phyloP scores from a whole-genome alignment of 1,284 basidiomycete genomes.

The Trametes pubescens region DNA sequence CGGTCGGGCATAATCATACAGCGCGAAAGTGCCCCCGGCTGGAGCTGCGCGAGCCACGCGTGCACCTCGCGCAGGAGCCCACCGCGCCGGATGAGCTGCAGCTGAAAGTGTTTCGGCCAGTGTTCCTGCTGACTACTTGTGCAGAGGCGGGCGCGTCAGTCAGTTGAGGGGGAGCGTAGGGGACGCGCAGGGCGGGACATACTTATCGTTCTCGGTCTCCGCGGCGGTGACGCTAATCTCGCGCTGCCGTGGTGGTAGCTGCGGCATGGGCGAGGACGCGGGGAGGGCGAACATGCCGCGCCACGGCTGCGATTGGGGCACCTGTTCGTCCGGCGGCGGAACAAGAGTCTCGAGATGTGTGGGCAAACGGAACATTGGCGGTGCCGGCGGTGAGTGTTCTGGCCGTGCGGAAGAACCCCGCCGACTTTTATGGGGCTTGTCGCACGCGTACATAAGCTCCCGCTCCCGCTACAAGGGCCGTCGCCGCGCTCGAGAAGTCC shows the following conservation, averaged over 20 bases:
- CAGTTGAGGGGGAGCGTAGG: neutral
- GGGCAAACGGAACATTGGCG: constrained; percentile 59
- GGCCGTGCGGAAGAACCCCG: constrained; percentile 27
- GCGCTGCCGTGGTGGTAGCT: constrained; percentile 46
- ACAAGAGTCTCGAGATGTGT: constrained; percentile 65
- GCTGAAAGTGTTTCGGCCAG: constrained; percentile 62
- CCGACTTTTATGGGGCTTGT: constrained; percentile 31
- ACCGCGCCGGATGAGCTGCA: constrained; percentile 52
- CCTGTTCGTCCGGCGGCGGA: constrained; percentile 58
- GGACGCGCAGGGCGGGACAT: constrained; percentile 39
- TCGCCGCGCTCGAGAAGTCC: constrained; percentile 21
- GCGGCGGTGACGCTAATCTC: constrained; percentile 66
- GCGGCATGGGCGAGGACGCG: constrained; percentile 38
- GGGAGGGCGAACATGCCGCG: constrained; percentile 60
- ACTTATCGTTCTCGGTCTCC: constrained; percentile 74
- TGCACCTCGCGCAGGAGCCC: constrained; percentile 57
- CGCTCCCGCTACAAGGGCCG: constrained; percentile 31
- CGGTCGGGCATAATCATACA: constrained; percentile 71
- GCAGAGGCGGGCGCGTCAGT: constrained; percentile 20
- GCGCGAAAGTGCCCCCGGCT: constrained; percentile 51
- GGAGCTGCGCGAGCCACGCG: constrained; percentile 53
- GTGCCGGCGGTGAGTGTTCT: constrained; percentile 30
- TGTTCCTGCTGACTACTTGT: constrained; percentile 46
- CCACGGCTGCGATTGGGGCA: constrained; percentile 55
- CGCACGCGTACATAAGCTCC: constrained; percentile 29